phyloP scores from a whole-genome alignment of 2,329 filamentous ascomycete genomes.

The Colletotrichum neosansevieriae region DNA sequence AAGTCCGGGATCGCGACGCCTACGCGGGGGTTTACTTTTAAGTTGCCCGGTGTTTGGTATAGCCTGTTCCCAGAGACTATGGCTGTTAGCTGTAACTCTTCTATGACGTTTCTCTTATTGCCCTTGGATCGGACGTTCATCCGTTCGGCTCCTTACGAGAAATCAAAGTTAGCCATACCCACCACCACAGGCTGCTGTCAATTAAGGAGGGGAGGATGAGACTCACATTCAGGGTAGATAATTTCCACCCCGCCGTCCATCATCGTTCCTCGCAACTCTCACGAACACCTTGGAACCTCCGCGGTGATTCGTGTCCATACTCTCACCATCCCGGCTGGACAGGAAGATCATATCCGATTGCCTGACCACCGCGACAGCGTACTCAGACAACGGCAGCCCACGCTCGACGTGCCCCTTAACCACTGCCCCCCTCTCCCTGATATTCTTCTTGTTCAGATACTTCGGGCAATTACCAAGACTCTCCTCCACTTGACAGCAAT shows the following conservation, averaged over 20 bases:
- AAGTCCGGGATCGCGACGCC: constrained; percentile 83
- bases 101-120: no score
- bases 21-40: constrained; percentile 73
- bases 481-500: constrained; percentile 77
- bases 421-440: constrained; percentile 53
- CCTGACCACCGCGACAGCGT: constrained; percentile 69
- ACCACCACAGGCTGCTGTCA: not conserved
- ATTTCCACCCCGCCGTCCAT: constrained; percentile 60
- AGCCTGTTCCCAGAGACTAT: constrained; percentile 80
- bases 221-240: constrained; percentile 79
- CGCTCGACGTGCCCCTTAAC: constrained; percentile 43
- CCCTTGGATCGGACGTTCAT: no score
- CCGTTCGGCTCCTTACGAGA: no score
- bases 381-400: constrained; percentile 58
- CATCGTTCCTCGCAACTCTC: constrained; percentile 71
- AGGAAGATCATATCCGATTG: constrained; percentile 84
- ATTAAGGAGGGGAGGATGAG: not conserved
- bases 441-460: constrained; percentile 81
- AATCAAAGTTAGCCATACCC: no score
- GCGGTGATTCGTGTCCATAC: constrained; percentile 88
- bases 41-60: constrained; percentile 86
- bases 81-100: not conserved
- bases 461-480: constrained; percentile 88
- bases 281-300: constrained; percentile 82
- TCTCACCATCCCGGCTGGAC: constrained; percentile 71